phyloP scores from a whole-genome alignment of 805 yeast species.

The Saccharomyces mikatae region DNA sequence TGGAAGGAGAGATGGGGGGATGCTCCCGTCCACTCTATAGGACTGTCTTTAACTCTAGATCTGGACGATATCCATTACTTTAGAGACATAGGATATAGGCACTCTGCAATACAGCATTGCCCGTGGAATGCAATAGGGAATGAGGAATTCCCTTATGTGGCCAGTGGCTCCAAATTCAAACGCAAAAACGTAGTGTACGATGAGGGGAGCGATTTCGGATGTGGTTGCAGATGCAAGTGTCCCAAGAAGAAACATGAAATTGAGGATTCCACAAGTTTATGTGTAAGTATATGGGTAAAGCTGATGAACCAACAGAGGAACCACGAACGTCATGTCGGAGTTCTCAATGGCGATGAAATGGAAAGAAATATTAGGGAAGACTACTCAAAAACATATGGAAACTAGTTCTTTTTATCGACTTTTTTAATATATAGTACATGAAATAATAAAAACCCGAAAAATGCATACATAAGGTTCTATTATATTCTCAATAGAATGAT shows the following conservation, averaged over 20 bases:
- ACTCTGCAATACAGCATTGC: constrained; percentile 75
- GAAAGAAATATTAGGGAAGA: constrained; percentile 1
- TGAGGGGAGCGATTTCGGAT: constrained; percentile 38
- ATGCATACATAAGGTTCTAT: background rate
- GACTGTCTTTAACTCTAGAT: constrained; percentile 66
- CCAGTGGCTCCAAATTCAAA: constrained; percentile 19
- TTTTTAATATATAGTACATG: background rate
- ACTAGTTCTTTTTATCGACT: background rate
- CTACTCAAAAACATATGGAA: background rate
- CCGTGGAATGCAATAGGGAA: constrained; percentile 45
- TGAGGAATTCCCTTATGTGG: constrained; percentile 41
- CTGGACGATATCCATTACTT: constrained; percentile 76
- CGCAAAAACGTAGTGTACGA: constrained; percentile 29
- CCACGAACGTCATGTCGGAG: background rate
- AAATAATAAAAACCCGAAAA: background rate
- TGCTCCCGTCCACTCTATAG: constrained; percentile 89
- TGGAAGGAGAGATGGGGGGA: constrained; percentile 95
- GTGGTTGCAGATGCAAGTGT: constrained; percentile 85
- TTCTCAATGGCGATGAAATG: constrained; percentile 3
- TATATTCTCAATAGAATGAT: background rate
- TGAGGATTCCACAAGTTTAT: constrained; percentile 47
- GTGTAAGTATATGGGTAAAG: constrained; percentile 45
- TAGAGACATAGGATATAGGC: constrained; percentile 85
- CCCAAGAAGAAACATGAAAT: constrained; percentile 47
- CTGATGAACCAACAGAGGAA: constrained; percentile 6